These are phyloP conservation scores for Silene conica DNA, from an alignment of 148 eudicot species.

Conservation along the genomic window DNA sequence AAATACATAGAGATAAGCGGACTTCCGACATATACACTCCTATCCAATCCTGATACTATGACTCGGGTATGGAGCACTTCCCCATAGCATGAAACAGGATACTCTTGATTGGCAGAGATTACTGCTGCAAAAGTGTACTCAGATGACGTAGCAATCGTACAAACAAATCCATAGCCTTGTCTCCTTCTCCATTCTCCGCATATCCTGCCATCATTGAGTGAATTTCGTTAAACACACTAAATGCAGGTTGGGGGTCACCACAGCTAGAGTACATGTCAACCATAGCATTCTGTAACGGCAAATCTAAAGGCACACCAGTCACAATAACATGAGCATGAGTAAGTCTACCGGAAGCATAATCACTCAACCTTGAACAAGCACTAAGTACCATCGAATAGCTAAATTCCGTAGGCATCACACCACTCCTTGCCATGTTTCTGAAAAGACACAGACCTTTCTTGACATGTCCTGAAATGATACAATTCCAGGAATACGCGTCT, in stretches of 20 bases:
- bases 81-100: constrained; percentile 45
- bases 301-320: constrained; percentile 48
- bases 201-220: constrained; percentile 72
- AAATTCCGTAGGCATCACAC: constrained; percentile 49
- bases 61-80: constrained; percentile 64
- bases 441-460: constrained; percentile 52
- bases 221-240: constrained; percentile 47
- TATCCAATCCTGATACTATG: constrained; percentile 43
- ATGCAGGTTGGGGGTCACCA: constrained; percentile 45
- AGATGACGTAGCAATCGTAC: constrained; percentile 32
- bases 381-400: constrained; percentile 68
- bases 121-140: constrained; percentile 73
- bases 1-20: constrained; percentile 72
- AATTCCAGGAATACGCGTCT: constrained; percentile 70
- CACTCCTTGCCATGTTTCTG: constrained; percentile 42
- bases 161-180: constrained; percentile 53
- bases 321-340: constrained; percentile 50
- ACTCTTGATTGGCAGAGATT: constrained; percentile 43
- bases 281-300: constrained; percentile 71
- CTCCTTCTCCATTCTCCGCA: constrained; percentile 56
- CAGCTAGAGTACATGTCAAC: constrained; percentile 83
- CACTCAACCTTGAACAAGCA: constrained; percentile 52
- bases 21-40: constrained; percentile 59
- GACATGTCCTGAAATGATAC: constrained; percentile 56
- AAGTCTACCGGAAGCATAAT: constrained; percentile 45